phyloP scores from a whole-genome alignment of 768 basidiomycete genomes.

The Leccinum truebloodii region DNA sequence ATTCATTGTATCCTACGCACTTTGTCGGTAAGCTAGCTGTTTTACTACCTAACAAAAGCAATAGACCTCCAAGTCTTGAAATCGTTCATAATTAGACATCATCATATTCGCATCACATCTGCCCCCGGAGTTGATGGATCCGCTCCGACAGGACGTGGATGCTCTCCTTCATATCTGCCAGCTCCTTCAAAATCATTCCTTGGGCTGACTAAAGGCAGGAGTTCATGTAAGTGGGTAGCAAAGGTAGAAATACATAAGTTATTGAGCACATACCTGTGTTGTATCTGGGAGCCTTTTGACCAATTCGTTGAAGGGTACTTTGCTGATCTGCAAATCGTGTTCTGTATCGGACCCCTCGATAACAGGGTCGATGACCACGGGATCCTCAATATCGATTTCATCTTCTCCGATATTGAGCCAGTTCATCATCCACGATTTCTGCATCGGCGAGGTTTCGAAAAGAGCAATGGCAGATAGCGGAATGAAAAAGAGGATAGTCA shows the following conservation, averaged over 20 bases:
- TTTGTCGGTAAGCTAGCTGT: slow-evolving; percentile 8
- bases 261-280: slow-evolving; percentile 51
- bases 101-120: slow-evolving; percentile 5
- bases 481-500: slow-evolving; percentile 80
- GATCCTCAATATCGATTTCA: slow-evolving; percentile 57
- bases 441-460: slow-evolving; percentile 61
- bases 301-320: slow-evolving; percentile 67
- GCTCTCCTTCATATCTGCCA: slow-evolving; percentile 52
- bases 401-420: slow-evolving; percentile 61
- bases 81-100: background rate
- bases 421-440: slow-evolving; percentile 62
- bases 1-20: background rate
- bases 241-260: slow-evolving; percentile 1
- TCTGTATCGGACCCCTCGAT: slow-evolving; percentile 56
- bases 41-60: background rate
- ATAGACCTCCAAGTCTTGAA: background rate
- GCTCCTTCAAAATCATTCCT: slow-evolving; percentile 62
- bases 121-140: slow-evolving; percentile 31
- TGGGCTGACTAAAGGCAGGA: slow-evolving; percentile 62
- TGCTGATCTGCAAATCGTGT: slow-evolving; percentile 64
- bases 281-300: slow-evolving; percentile 69
- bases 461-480: slow-evolving; percentile 75
- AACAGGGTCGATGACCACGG: slow-evolving; percentile 57
- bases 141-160: slow-evolving; percentile 39
- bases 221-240: slow-evolving; percentile 4